Evolutionary conservation across 2,329 filamentous ascomycete genomes (phyloP).

Genomic region (Fusarium fracticaudum): DNA sequence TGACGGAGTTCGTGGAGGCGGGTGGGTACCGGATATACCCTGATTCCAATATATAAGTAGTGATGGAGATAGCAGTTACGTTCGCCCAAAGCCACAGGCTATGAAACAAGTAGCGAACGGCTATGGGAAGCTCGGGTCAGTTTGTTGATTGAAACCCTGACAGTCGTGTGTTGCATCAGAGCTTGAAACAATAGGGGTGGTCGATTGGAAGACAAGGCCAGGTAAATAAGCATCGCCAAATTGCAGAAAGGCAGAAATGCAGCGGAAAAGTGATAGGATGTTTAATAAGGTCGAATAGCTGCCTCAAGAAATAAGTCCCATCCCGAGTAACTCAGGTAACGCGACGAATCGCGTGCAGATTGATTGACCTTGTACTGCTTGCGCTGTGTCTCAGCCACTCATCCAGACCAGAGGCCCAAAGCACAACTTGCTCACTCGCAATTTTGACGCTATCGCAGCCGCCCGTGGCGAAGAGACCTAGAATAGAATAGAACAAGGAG

Average conservation of each 20-base stretch:
- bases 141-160: slow-evolving; percentile 1
- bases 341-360: slow-evolving; percentile 28
- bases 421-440: slow-evolving; percentile 4
- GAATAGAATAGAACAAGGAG: not conserved
- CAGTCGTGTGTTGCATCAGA: not conserved
- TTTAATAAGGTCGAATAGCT: slow-evolving; percentile 10
- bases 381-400: slow-evolving; percentile 18
- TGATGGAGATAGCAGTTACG: not conserved
- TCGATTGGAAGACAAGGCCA: not conserved
- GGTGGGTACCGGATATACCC: not conserved
- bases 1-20: slow-evolving; percentile 4
- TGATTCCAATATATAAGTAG: slow-evolving; percentile 6
- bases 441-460: not conserved
- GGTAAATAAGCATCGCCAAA: slow-evolving; percentile 11
- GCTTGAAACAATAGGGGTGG: slow-evolving; percentile 23
- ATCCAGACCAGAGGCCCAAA: slow-evolving; percentile 9
- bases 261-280: not conserved
- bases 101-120: slow-evolving; percentile 4
- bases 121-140: not conserved
- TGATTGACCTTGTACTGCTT: slow-evolving; percentile 17
- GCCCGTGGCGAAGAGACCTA: not conserved
- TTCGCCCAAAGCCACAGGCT: not conserved
- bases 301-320: slow-evolving; percentile 30
- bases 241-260: not conserved
- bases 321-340: slow-evolving; percentile 29